Conservation (phyloP, 768 basidiomycete species). For the Mycena amicta region DNA sequence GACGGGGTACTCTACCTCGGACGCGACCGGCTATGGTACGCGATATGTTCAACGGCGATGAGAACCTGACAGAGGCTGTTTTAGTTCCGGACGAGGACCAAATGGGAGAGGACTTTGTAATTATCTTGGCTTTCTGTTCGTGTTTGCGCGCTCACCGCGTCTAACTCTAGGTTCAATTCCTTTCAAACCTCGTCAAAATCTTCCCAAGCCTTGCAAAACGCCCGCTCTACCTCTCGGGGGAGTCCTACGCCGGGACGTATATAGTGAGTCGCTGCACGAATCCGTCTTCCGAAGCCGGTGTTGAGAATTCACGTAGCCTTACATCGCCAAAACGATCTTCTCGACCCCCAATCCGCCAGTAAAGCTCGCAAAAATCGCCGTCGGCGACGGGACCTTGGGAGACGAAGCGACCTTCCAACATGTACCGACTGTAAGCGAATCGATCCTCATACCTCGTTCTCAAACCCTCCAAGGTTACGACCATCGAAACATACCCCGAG, state of each 20-base stretch:
- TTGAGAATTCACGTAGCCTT: slow-evolving; percentile 41
- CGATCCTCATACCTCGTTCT: neutral
- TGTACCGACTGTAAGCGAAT: slow-evolving; percentile 53
- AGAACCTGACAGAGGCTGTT: neutral
- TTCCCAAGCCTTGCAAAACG: slow-evolving; percentile 70
- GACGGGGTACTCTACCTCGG: slow-evolving; percentile 65
- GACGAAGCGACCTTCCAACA: slow-evolving; percentile 50
- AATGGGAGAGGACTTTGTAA: slow-evolving; percentile 57
- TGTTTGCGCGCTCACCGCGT: slow-evolving; percentile 4
- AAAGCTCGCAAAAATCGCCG: slow-evolving; percentile 65
- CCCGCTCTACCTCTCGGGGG: slow-evolving; percentile 69
- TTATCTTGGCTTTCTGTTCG: neutral
- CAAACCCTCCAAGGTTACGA: slow-evolving; percentile 41
- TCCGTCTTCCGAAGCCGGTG: too few species aligned
- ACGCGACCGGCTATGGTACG: slow-evolving; percentile 60
- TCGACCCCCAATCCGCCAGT: slow-evolving; percentile 64
- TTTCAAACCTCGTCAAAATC: slow-evolving; percentile 70
- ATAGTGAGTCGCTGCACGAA: slow-evolving; percentile 44
- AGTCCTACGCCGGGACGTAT: slow-evolving; percentile 76
- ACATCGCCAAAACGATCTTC: slow-evolving; percentile 75
- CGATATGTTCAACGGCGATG: neutral
- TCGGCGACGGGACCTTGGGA: slow-evolving; percentile 70
- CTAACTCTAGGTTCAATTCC: slow-evolving; percentile 66
- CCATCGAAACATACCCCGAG: slow-evolving; percentile 74
- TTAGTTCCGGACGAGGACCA: slow-evolving; percentile 62